These are phyloP conservation scores for Starmera amethionina DNA, from an alignment of 805 yeast genomes.

Conservation along the genomic window DNA sequence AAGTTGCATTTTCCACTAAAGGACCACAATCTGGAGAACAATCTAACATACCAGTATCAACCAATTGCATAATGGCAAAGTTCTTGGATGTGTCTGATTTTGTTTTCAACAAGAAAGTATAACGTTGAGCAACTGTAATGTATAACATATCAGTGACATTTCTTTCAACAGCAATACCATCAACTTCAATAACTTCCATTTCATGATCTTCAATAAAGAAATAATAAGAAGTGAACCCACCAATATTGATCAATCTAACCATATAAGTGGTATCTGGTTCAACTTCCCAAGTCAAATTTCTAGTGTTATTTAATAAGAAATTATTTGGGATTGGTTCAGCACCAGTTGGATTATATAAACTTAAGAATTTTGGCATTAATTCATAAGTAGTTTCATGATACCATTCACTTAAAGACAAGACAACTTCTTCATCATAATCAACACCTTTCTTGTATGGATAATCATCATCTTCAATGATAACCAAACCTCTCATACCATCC, in stretches of 20 bases:
- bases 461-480: conserved; percentile 60
- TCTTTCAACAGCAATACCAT: conserved; percentile 79
- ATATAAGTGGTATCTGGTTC: conserved; percentile 81
- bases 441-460: conserved; percentile 40
- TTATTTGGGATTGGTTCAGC: conserved; percentile 94
- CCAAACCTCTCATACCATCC: conserved; percentile 81
- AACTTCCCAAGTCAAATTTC: conserved; percentile 66
- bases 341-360: conserved; percentile 84
- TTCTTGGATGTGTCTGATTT: conserved; percentile 53
- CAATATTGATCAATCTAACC: conserved; percentile 72
- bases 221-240: conserved; percentile 89
- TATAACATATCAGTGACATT: conserved; percentile 62
- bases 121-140: conserved; percentile 88
- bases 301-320: conserved; percentile 73
- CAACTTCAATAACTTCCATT: conserved; percentile 82
- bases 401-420: conserved; percentile 74
- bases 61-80: conserved; percentile 73
- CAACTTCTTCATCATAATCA: conserved; percentile 72
- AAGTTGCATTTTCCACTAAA: conserved; percentile 63
- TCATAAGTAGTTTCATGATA: conserved; percentile 54
- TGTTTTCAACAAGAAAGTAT: conserved; percentile 69
- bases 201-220: conserved; percentile 83
- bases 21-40: conserved; percentile 40
- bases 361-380: conserved; percentile 48
- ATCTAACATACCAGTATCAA: conserved; percentile 83